These are phyloP conservation scores for Leptographium lundbergii DNA, from an alignment of 2,329 filamentous ascomycete species.

Conservation along the genomic window DNA sequence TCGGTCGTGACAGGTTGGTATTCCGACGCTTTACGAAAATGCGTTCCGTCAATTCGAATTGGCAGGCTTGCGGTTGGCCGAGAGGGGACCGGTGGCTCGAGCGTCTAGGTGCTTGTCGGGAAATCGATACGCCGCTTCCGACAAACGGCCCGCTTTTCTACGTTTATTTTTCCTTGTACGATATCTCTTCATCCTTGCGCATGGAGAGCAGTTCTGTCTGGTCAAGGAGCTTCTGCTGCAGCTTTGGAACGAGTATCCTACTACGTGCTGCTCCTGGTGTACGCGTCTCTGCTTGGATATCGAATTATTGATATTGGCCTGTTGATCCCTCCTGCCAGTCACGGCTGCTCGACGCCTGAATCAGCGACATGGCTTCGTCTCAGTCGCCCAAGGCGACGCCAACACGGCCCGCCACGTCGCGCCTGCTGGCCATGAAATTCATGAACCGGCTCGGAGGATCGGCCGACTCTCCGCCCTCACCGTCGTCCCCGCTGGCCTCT, in stretches of 20 bases:
- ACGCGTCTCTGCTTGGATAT: neutral
- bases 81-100: neutral
- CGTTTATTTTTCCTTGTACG: neutral
- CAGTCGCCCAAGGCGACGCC: constrained; percentile 17
- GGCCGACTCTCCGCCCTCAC: constrained; percentile 26
- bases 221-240: neutral
- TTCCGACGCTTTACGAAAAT: neutral
- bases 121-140: neutral
- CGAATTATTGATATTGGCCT: neutral
- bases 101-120: neutral
- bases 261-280: neutral
- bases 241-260: neutral
- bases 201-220: neutral
- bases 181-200: neutral
- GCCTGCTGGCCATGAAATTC: constrained; percentile 91
- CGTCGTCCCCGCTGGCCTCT: constrained; percentile 12
- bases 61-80: constrained; percentile 7
- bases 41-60: constrained; percentile 4
- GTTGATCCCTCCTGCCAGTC: neutral
- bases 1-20: neutral
- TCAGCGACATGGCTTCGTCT: constrained; percentile 5
- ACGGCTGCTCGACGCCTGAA: neutral
- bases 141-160: neutral
- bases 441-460: constrained; percentile 68
- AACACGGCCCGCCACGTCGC: constrained; percentile 52